Evolutionary conservation across 345 rosid species (phyloP).

Genomic region (Dovyalis caffra): DNA sequence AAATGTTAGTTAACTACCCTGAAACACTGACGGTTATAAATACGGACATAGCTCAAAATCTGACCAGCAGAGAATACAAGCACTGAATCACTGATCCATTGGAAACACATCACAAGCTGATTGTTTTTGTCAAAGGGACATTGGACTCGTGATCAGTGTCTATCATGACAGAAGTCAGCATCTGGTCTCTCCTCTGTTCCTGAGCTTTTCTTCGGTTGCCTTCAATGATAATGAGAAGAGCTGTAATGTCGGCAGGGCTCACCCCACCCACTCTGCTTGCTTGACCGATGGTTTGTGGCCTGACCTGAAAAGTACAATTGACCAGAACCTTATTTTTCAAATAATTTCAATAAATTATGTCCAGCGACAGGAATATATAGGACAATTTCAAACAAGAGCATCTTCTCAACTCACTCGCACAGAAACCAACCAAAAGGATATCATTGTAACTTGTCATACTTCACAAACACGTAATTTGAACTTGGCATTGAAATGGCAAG

Average conservation of each 20-base stretch:
- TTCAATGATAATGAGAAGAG: slow-evolving; percentile 80
- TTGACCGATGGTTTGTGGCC: slow-evolving; percentile 89
- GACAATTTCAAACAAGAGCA: not conserved
- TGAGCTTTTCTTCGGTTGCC: slow-evolving; percentile 63
- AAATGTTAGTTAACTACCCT: not conserved
- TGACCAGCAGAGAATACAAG: not conserved
- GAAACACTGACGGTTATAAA: not conserved
- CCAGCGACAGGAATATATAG: not conserved
- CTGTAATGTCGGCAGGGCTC: slow-evolving; percentile 93
- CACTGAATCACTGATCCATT: not conserved
- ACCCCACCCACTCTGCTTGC: slow-evolving; percentile 97
- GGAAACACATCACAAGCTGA: slow-evolving; percentile 25
- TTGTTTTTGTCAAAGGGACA: slow-evolving; percentile 28
- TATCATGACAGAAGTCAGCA: slow-evolving; percentile 34
- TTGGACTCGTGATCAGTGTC: slow-evolving; percentile 27
- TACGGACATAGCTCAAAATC: not conserved
- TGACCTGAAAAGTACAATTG: slow-evolving; percentile 53
- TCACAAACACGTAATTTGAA: not conserved
- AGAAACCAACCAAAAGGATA: not conserved
- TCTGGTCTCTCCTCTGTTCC: slow-evolving; percentile 52
- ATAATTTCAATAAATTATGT: not conserved
- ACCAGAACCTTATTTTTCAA: not conserved
- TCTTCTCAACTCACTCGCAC: not conserved
- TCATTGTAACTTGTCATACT: too few relatives aligned
- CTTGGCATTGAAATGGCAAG: not conserved